A percentile compares a stretch with the other conserved stretches of the same genome.
These are phyloP conservation scores for Zygoascus meyerae DNA, from an alignment of 1,139 yeast genomes.

Conservation along the genomic window DNA sequence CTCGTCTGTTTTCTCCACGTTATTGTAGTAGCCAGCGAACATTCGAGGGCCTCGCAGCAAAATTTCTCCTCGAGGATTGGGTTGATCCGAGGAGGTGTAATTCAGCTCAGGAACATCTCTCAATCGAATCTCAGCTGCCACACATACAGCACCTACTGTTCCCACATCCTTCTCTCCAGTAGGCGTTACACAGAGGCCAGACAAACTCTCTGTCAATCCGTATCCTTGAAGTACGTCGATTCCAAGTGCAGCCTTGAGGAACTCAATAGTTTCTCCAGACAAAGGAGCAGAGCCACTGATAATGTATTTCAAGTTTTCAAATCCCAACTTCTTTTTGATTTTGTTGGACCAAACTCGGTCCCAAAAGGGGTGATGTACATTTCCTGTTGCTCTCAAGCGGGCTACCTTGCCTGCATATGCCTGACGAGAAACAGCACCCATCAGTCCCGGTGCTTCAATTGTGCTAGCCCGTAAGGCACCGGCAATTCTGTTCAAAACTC, in stretches of 20 bases:
- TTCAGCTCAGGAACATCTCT: conserved; percentile 65
- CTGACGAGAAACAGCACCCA: conserved; percentile 35
- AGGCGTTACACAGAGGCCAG: conserved; percentile 49
- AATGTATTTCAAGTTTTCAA: conserved; percentile 42
- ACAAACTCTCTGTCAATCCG: conserved; percentile 71
- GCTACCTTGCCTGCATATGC: conserved; percentile 38
- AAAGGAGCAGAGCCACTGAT: conserved; percentile 75
- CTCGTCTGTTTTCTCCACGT: conserved; percentile 47
- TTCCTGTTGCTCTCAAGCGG: conserved; percentile 35
- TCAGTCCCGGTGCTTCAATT: conserved; percentile 33
- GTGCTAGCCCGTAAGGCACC: conserved; percentile 43
- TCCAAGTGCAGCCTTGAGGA: conserved; percentile 57
- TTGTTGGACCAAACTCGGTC: conserved; percentile 48
- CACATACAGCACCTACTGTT: conserved; percentile 56
- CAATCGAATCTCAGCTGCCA: conserved; percentile 52
- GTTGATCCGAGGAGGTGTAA: conserved; percentile 49
- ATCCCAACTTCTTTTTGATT: conserved; percentile 52
- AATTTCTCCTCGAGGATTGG: conserved; percentile 52
- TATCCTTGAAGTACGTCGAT: conserved; percentile 64
- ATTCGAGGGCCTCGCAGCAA: conserved; percentile 64
- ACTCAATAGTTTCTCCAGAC: conserved; percentile 51
- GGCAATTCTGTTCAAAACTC: conserved; percentile 60
- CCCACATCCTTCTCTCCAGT: conserved; percentile 46
- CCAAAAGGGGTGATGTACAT: conserved; percentile 37
- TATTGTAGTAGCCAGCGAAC: conserved; percentile 57